phyloP scores from a whole-genome alignment of 2,329 filamentous ascomycete species.

The Apiospora phragmitis region DNA sequence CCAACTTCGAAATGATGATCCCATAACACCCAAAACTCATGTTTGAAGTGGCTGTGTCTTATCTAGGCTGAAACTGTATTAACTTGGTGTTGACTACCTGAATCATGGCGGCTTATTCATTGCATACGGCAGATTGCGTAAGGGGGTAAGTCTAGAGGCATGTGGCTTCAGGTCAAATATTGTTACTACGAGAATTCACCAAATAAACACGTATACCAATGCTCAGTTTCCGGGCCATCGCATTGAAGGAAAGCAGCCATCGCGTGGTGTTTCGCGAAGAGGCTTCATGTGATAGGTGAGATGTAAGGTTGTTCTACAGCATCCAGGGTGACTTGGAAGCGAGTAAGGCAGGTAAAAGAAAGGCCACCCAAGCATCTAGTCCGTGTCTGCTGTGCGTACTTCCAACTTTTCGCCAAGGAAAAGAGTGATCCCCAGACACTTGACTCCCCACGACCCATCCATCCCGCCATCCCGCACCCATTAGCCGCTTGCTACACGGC shows the following conservation, averaged over 20 bases:
- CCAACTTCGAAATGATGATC: not conserved
- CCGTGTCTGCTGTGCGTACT: not conserved
- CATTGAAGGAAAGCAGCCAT: not conserved
- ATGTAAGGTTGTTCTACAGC: not conserved
- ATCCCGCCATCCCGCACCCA: not conserved
- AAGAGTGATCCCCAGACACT: not conserved
- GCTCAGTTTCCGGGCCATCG: not conserved
- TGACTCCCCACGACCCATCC: not conserved
- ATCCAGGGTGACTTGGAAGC: too few relatives aligned
- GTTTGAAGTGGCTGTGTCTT: not conserved
- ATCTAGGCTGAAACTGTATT: not conserved
- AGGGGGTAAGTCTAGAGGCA: too few relatives aligned
- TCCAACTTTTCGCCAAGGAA: not conserved
- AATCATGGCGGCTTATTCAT: too few relatives aligned
- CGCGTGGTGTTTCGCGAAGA: not conserved
- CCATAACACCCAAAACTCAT: not conserved
- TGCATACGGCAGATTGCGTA: too few relatives aligned
- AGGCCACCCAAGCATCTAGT: not conserved
- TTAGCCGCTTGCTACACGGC: not conserved
- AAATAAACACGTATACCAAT: too few relatives aligned
- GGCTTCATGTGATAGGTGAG: not conserved
- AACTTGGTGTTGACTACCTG: too few relatives aligned
- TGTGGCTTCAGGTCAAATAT: not conserved
- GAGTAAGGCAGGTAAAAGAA: not conserved
- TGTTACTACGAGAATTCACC: not conserved